Percentiles rank a stretch among this genome's conserved stretches.
Conservation (phyloP, 768 basidiomycete genomes). For the Xerocomellus amylosporus region DNA sequence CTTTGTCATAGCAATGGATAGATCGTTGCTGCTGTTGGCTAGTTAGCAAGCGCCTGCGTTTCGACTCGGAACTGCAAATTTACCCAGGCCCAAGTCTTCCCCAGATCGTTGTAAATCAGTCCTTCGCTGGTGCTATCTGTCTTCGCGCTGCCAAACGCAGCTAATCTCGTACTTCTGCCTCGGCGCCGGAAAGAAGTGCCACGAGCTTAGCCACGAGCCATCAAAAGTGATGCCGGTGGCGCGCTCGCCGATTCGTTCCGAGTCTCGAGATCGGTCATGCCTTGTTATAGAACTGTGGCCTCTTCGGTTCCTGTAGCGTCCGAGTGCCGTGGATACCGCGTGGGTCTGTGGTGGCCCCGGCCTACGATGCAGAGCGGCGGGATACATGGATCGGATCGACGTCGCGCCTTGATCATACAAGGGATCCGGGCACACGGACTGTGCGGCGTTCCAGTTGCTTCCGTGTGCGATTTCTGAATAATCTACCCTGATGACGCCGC, state of each 20-base stretch:
- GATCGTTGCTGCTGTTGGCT: neutral
- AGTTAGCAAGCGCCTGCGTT: no score
- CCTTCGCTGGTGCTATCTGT: neutral
- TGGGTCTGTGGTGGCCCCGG: neutral
- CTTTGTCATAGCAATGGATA: conserved; percentile 1
- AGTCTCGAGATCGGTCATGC: neutral
- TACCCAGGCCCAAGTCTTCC: no score
- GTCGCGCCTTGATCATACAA: neutral
- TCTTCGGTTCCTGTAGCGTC: neutral
- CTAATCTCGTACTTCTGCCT: neutral
- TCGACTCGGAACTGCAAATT: no score
- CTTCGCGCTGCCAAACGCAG: neutral
- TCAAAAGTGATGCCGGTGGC: neutral
- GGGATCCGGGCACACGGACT: neutral
- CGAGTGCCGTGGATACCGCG: neutral
- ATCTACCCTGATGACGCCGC: no score
- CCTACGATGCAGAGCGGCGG: neutral
- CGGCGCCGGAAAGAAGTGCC: neutral
- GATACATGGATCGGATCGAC: neutral
- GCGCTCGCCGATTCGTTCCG: neutral
- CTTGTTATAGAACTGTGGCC: neutral
- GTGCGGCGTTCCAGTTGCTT: neutral
- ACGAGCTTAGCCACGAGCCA: neutral
- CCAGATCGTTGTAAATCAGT: no score
- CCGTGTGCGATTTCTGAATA: neutral